Percentiles rank a stretch among this genome's conserved stretches.
Conservation (phyloP, 164 flowering plant species). For the Tinospora cordifolia region DNA sequence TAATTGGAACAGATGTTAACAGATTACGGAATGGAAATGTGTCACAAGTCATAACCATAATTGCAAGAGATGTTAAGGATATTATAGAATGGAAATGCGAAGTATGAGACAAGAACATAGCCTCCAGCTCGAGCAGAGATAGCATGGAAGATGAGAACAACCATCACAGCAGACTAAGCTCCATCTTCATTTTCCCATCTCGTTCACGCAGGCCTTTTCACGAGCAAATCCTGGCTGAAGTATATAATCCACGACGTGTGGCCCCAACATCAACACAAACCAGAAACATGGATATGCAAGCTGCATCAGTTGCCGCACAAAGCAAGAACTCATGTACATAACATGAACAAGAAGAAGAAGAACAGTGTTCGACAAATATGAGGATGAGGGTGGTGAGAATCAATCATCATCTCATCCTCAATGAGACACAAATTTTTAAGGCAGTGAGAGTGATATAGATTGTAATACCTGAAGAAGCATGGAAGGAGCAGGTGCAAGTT, state of each 20-base stretch:
- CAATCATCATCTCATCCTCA: too few species aligned
- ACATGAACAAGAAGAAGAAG: background rate
- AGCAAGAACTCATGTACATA: conserved; percentile 12
- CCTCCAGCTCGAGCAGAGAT: conserved; percentile 13
- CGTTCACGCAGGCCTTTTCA: conserved; percentile 25
- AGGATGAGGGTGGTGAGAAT: too few species aligned
- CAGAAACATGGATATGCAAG: conserved; percentile 62
- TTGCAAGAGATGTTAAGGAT: too few species aligned
- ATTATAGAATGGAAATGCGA: too few species aligned
- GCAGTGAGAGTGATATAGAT: too few species aligned
- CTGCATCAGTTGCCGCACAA: conserved; percentile 50
- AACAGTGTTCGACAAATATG: background rate
- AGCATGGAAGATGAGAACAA: conserved; percentile 8
- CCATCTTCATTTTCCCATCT: background rate
- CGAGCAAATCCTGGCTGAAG: conserved; percentile 92
- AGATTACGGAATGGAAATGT: too few species aligned
- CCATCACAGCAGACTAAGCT: background rate
- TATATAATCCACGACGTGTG: conserved; percentile 36
- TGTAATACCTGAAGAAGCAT: conserved; percentile 78
- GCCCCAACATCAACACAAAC: conserved; percentile 51
- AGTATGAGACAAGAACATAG: too few species aligned
- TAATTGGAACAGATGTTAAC: too few species aligned
- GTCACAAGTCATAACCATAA: too few species aligned
- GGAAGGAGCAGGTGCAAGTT: conserved; percentile 58
- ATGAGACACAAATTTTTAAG: too few species aligned